These are phyloP conservation scores for Senna siamea DNA, from an alignment of 306 rosid genomes.

Conservation along the genomic window DNA sequence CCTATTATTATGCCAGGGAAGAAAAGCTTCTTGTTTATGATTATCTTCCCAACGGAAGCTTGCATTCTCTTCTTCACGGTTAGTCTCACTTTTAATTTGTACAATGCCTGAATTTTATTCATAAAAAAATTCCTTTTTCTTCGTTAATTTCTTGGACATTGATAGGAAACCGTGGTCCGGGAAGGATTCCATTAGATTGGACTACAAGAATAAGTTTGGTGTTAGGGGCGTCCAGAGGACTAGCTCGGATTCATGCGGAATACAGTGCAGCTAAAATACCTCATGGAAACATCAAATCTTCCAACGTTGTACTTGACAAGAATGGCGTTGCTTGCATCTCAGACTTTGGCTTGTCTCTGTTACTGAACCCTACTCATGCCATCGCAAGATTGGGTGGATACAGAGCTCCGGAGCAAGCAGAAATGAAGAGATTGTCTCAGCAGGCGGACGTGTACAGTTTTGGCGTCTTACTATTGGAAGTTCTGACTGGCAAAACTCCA, in stretches of 20 bases:
- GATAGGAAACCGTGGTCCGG: slow-evolving; percentile 92
- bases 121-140: too few species aligned
- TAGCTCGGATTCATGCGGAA: slow-evolving; percentile 79
- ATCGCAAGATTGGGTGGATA: slow-evolving; percentile 92
- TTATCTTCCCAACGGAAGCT: slow-evolving; percentile 90
- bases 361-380: slow-evolving; percentile 90
- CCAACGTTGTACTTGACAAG: slow-evolving; percentile 92
- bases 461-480: slow-evolving; percentile 85
- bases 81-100: not conserved
- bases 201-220: slow-evolving; percentile 94
- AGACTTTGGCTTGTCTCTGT: slow-evolving; percentile 82
- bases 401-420: slow-evolving; percentile 88
- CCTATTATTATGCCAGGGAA: slow-evolving; percentile 90
- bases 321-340: slow-evolving; percentile 93
- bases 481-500: slow-evolving; percentile 84
- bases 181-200: slow-evolving; percentile 98
- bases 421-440: slow-evolving; percentile 77
- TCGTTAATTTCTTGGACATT: not conserved
- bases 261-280: slow-evolving; percentile 74
- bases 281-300: slow-evolving; percentile 89
- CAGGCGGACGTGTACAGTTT: slow-evolving; percentile 87
- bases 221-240: slow-evolving; percentile 90
- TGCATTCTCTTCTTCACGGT: slow-evolving; percentile 95
- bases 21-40: slow-evolving; percentile 98
- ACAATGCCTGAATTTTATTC: too few species aligned